Evolutionary conservation across 495 filamentous ascomycete genomes (phyloP).

Genomic region (Xylaria cubensis): DNA sequence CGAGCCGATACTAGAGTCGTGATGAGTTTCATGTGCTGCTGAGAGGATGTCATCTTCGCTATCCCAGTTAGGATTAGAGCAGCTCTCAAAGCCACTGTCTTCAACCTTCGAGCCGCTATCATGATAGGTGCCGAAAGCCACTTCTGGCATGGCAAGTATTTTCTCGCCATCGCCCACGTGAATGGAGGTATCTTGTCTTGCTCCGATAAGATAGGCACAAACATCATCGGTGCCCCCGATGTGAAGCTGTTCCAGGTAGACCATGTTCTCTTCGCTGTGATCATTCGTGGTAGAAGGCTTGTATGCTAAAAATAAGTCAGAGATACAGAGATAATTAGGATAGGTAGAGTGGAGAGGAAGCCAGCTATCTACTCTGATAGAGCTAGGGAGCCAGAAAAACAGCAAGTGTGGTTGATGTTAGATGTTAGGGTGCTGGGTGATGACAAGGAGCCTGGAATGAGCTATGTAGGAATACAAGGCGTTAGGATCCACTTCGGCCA

Average conservation of each 20-base stretch:
- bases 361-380: not conserved
- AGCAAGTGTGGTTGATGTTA: not conserved
- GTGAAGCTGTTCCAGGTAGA: not conserved
- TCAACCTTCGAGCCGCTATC: not conserved
- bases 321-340: not conserved
- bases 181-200: not conserved
- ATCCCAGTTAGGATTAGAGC: not conserved
- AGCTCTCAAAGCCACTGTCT: not conserved
- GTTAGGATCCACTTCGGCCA: not conserved
- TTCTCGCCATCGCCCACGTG: not conserved
- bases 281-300: not conserved
- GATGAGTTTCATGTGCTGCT: not conserved
- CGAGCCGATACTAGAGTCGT: not conserved
- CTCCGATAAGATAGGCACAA: not conserved
- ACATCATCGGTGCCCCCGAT: not conserved
- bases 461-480: not conserved
- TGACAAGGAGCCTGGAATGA: not conserved
- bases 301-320: not conserved
- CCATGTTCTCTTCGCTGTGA: not conserved
- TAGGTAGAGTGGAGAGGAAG: not conserved
- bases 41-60: not conserved
- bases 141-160: not conserved
- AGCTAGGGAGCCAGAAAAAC: not conserved
- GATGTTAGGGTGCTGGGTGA: not conserved
- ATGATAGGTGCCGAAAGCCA: not conserved